Base-by-base conservation (phyloP, 192 early-diverging fungal genomes). In the Backusella liffmaniae region DNA sequence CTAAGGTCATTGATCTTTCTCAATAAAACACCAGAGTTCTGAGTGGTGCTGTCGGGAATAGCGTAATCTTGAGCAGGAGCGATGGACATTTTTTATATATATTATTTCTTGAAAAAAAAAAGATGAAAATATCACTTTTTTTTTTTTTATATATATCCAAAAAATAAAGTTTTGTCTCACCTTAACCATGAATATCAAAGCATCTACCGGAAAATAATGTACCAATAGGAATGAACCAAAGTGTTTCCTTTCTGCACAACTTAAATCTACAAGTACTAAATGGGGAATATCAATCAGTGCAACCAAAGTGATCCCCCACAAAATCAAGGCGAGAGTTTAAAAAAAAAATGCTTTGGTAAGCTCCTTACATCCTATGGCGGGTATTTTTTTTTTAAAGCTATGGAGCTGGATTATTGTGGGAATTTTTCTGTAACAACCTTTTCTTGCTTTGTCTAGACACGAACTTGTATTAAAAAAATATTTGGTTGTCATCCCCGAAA, bases 1-100 rank as follows among this genome's bases (percentile, higher is more conserved):
- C 72, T 62, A 21, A 78, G 72, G 21, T 78, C 77, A 26, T 78
- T 62, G 41, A 69, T 78, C 72, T 73, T 78, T 37, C 41, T 78
- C 32, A 78, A 44, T 36, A 78, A 18, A 16, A 78, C 77, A 32
- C 53, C 72, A 44, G 73, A 67, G 66, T 78, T 78, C 46, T 67
- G 41, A 1, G 77, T 78, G 26, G 49, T 34, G 21, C 73, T 70
- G 46, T 16, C 41, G 51, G 77, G 77, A 8, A 78, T 68, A 69
- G 35, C 26, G 18, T 69, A 69, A 37, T 69, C 67, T 39, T 35
- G 37, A 39, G 67, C n/a, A 39, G 67, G 35, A 23, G 67, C 67
- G 34, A 69, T 36, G 35, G 36, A 41, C 67, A 69, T 67, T 26
- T 3, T 59, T 26, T 21, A 3, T 62, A n/a, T 62, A 29, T 62